Percentiles rank a stretch among this genome's conserved stretches.
phyloP scores from a whole-genome alignment of 2,329 filamentous ascomycete genomes.

The Grosmannia huntii region DNA sequence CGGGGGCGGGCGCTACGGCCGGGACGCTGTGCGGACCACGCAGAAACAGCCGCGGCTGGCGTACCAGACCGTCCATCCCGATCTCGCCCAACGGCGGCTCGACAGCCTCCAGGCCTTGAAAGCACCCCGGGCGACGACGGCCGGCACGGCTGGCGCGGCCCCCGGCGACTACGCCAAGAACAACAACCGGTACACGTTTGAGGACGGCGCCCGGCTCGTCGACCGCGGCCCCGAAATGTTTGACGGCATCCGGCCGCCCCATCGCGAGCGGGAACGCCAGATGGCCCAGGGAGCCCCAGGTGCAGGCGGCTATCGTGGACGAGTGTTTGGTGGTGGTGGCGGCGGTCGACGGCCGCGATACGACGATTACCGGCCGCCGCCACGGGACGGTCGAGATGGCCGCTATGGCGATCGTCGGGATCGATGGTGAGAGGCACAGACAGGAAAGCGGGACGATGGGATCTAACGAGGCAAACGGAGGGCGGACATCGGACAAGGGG shows the following conservation, averaged over 20 bases:
- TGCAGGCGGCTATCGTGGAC: background rate
- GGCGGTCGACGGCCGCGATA: constrained; percentile 5
- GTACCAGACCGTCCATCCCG: constrained; percentile 47
- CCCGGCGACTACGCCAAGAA: constrained; percentile 26
- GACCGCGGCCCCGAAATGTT: constrained; percentile 62
- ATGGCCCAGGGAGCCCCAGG: constrained; percentile 20
- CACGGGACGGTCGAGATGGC: background rate
- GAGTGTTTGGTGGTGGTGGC: constrained; percentile 19
- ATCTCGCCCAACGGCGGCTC: constrained; percentile 52
- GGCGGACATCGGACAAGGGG: background rate
- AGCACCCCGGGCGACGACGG: constrained; percentile 9
- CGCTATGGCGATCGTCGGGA: background rate
- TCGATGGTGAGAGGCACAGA: background rate
- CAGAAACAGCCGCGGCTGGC: constrained; percentile 27
- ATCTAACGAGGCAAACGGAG: background rate
- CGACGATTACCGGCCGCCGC: constrained; percentile 8
- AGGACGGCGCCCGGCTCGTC: constrained; percentile 51
- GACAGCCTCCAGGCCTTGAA: constrained; percentile 31
- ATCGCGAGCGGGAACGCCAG: constrained; percentile 32
- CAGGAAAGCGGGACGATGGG: background rate
- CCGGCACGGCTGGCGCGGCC: background rate
- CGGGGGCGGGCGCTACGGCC: background rate
- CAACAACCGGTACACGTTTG: constrained; percentile 62
- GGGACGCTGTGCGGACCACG: constrained; percentile 19
- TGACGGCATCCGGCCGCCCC: constrained; percentile 47